Conservation (phyloP, 257 asterid species). For the Prunella vulgaris region DNA sequence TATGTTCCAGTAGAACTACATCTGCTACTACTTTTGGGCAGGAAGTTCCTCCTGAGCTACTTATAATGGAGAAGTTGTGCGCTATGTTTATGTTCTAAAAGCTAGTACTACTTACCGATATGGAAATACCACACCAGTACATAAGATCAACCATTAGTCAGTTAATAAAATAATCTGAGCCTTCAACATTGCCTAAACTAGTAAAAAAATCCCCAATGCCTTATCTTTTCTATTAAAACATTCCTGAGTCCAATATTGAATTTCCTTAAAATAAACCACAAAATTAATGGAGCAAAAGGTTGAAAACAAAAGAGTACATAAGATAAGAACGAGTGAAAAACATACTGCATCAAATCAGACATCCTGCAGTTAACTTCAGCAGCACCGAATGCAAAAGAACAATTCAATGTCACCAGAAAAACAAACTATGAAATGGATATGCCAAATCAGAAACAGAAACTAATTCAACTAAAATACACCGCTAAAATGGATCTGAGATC, state of each 20-base stretch:
- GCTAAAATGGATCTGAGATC: conserved; percentile 44
- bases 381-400: conserved; percentile 1
- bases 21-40: neutral
- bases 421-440: conserved; percentile 3
- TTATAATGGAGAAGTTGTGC: neutral
- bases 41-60: neutral
- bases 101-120: neutral
- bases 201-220: neutral
- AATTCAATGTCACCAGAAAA: neutral
- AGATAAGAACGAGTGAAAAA: neutral
- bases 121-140: neutral
- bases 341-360: conserved; percentile 12
- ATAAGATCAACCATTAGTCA: neutral
- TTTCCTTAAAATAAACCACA: neutral
- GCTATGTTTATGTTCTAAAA: neutral
- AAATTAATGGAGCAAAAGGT: neutral
- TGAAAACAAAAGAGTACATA: neutral
- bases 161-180: conserved; percentile 4
- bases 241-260: neutral
- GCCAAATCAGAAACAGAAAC: conserved; percentile 16
- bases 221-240: neutral
- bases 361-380: conserved; percentile 1
- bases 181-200: conserved; percentile 15
- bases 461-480: conserved; percentile 4
- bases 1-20: neutral